A percentile compares a stretch with the other conserved stretches of the same genome.
phyloP scores from a whole-genome alignment of 2,329 filamentous ascomycete species.

The Neofusicoccum umdonicola region DNA sequence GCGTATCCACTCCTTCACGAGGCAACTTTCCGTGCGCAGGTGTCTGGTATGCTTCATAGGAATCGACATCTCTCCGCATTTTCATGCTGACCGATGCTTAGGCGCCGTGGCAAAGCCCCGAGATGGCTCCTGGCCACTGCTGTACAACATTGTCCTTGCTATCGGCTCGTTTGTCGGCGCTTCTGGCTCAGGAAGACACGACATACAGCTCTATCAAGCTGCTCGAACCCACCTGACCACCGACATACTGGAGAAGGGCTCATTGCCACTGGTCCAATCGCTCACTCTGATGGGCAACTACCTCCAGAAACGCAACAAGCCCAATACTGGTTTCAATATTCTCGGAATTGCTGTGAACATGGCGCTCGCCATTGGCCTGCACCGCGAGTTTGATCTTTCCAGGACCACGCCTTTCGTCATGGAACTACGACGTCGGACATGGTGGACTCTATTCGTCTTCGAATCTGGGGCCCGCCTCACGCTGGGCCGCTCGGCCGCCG shows the following conservation, averaged over 20 bases:
- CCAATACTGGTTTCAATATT: constrained; percentile 51
- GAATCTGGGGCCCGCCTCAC: constrained; percentile 51
- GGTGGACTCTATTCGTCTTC: constrained; percentile 44
- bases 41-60: constrained; percentile 39
- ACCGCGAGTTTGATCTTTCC: constrained; percentile 51
- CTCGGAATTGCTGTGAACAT: constrained; percentile 48
- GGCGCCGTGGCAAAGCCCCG: constrained; percentile 31
- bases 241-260: constrained; percentile 48
- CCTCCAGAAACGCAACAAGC: constrained; percentile 51
- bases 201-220: constrained; percentile 48
- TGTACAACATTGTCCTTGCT: constrained; percentile 41
- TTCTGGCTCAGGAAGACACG: constrained; percentile 41
- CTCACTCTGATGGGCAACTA: constrained; percentile 50
- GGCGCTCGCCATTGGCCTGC: constrained; percentile 50
- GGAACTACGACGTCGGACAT: constrained; percentile 36
- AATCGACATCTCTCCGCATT: constrained; percentile 21
- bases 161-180: constrained; percentile 46
- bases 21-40: constrained; percentile 47
- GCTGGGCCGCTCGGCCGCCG: constrained; percentile 48
- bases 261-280: constrained; percentile 49
- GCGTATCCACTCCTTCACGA: constrained; percentile 51
- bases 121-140: constrained; percentile 41
- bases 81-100: background rate
- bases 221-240: constrained; percentile 47
- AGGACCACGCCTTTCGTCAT: constrained; percentile 41